Evolutionary conservation across 345 rosid genomes (phyloP).

Genomic region (Camelina neglecta): DNA sequence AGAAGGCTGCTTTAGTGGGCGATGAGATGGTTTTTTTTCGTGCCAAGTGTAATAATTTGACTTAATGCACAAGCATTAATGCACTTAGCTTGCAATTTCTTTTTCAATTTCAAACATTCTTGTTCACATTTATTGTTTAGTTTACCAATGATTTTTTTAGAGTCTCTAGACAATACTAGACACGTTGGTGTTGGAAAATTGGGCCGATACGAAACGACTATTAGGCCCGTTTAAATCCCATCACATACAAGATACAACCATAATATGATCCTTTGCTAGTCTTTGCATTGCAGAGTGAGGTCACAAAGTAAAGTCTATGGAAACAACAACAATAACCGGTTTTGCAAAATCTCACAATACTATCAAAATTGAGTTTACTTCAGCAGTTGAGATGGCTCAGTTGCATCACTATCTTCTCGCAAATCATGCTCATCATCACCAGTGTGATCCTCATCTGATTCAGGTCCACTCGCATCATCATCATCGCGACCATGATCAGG

Average conservation of each 20-base stretch:
- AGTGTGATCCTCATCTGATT: constrained; percentile 40
- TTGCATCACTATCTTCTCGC: constrained; percentile 23
- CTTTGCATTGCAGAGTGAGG: neutral
- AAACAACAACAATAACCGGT: constrained; percentile 26
- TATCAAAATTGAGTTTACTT: constrained; percentile 26
- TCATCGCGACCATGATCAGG: constrained; percentile 34
- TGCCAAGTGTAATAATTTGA: constrained; percentile 46
- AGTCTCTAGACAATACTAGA: neutral
- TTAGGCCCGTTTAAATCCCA: neutral
- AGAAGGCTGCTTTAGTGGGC: constrained; percentile 35
- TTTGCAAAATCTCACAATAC: constrained; percentile 26
- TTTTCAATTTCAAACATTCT: constrained; percentile 39
- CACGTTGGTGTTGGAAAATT: neutral
- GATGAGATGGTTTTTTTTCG: constrained; percentile 18
- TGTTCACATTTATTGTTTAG: constrained; percentile 23
- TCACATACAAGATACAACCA: neutral
- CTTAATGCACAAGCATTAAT: constrained; percentile 44
- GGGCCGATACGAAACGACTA: neutral
- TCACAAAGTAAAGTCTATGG: constrained; percentile 18
- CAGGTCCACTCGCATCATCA: constrained; percentile 34
- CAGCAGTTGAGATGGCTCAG: constrained; percentile 22
- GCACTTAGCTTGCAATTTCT: constrained; percentile 21
- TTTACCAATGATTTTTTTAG: neutral
- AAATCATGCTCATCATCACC: constrained; percentile 41
- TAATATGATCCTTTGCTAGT: neutral